These are phyloP conservation scores for Plectosphaerella cucumerina DNA, from an alignment of 2,329 filamentous ascomycete species.

Conservation along the genomic window DNA sequence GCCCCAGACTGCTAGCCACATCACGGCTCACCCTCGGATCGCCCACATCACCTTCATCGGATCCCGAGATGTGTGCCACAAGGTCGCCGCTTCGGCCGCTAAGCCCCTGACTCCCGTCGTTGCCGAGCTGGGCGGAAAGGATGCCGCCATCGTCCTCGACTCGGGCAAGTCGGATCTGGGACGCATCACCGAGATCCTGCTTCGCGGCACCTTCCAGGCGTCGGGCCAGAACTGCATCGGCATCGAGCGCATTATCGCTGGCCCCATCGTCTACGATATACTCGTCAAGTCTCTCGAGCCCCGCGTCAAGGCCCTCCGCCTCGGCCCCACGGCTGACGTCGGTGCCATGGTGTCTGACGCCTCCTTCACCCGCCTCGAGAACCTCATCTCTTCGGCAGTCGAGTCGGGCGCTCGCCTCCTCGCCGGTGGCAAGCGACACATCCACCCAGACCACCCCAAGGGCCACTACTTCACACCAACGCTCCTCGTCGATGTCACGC, in stretches of 20 bases:
- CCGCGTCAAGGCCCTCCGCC: constrained; percentile 68
- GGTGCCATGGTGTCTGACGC: constrained; percentile 84
- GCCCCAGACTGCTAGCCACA: constrained; percentile 72
- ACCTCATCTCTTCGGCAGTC: constrained; percentile 73
- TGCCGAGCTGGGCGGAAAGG: constrained; percentile 92
- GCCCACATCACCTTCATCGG: constrained; percentile 95
- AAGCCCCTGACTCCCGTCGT: constrained; percentile 82
- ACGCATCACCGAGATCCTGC: constrained; percentile 74
- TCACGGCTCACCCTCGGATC: constrained; percentile 82
- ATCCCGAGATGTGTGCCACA: constrained; percentile 78
- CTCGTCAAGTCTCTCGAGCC: constrained; percentile 69
- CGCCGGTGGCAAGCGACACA: constrained; percentile 68
- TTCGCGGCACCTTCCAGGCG: constrained; percentile 92
- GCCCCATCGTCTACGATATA: constrained; percentile 69
- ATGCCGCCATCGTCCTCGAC: constrained; percentile 85
- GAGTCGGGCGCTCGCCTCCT: constrained; percentile 74
- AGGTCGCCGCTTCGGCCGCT: constrained; percentile 82
- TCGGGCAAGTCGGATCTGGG: constrained; percentile 63
- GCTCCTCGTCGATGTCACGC: constrained; percentile 82
- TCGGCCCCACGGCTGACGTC: constrained; percentile 76
- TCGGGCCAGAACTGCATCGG: constrained; percentile 97
- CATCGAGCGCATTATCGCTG: constrained; percentile 85
- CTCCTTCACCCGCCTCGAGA: constrained; percentile 72
- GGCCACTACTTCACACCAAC: constrained; percentile 95
- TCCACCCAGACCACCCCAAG: constrained; percentile 67